Evolutionary conservation across 352 stramenopile species (phyloP), one percentile per base, ranked within the genome.

Genomic region (Pythium scleroteichum): DNA sequence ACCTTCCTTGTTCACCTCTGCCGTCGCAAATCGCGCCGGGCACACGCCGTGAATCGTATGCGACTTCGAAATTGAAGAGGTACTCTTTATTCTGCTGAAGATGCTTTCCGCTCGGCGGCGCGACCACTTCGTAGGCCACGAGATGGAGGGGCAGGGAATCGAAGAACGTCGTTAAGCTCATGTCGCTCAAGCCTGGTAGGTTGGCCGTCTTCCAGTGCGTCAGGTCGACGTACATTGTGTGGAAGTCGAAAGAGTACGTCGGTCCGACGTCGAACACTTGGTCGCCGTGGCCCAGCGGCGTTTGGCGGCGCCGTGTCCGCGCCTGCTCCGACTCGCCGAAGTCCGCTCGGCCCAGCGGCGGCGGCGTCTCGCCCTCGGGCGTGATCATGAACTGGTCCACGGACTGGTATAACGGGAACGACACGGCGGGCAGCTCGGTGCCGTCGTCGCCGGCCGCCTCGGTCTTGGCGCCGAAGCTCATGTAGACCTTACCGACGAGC

Each of bases 211-310:
- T 79, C 86, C 86, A 95, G 27, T 73, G 70, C 9, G 75, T 79
- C 59, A 95, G 64, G 55, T 95, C 79, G 42, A 93, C 83, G 60
- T 94, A 94, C 84, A 94, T 94, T 1, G 84, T 95, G 69, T 95
- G 84, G 59, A 95, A 95, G 38, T 95, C 79, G 69, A 95, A 95
- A 52, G 86, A 92, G 62, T 95, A 95, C 29, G 81, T 95, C 6
- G 69, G 53, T n/a, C 76, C 82, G 7, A 92, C 73, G 8, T 71
- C 48, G 46, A 80, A 92, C 2, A 45, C 47, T 47, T 92, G 78
- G 53, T 60, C 53, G 40, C 53, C 53, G 27, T 32, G 59, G 1
- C 81, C 82, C 0, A 92, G 55, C 3, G 80, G 73, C 16, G 78
- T 90, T 13, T 79, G 64, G 16, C 78, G 68, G 17, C 86, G 69